phyloP scores from a whole-genome alignment of 805 yeast genomes.

The Komagataella phaffii region DNA sequence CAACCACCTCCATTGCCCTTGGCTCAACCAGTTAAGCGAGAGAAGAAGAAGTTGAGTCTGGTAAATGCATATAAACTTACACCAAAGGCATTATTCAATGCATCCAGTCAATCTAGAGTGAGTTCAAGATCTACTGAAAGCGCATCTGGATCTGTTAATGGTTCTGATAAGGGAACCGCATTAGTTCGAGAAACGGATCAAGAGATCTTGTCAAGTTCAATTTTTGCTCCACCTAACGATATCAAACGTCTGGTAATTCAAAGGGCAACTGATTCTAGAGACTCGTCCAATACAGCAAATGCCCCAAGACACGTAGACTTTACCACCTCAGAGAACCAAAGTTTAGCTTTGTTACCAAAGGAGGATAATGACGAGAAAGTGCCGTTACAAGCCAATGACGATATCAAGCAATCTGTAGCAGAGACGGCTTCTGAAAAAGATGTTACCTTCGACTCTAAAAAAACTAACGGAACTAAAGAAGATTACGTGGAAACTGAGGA shows the following conservation, averaged over 20 bases:
- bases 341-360: not conserved
- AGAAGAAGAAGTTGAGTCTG: slow-evolving; percentile 47
- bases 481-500: slow-evolving; percentile 1
- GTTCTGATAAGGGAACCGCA: slow-evolving; percentile 6
- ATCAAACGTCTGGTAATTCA: slow-evolving; percentile 43
- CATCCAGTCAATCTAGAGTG: slow-evolving; percentile 4
- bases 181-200: slow-evolving; percentile 40
- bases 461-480: not conserved
- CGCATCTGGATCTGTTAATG: slow-evolving; percentile 4
- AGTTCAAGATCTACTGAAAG: not conserved
- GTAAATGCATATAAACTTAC: slow-evolving; percentile 47
- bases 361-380: not conserved
- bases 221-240: slow-evolving; percentile 50
- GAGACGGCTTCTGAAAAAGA: not conserved
- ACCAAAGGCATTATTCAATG: slow-evolving; percentile 44
- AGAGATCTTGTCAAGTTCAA: slow-evolving; percentile 57
- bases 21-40: not conserved
- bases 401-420: not conserved
- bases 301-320: not conserved
- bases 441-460: not conserved
- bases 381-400: not conserved
- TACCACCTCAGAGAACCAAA: not conserved
- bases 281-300: not conserved
- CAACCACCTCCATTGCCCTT: slow-evolving; percentile 15
- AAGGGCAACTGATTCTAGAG: not conserved